These are phyloP conservation scores for Herpotrichia juniperi DNA, from an alignment of 2,329 filamentous ascomycete genomes.

Conservation along the genomic window DNA sequence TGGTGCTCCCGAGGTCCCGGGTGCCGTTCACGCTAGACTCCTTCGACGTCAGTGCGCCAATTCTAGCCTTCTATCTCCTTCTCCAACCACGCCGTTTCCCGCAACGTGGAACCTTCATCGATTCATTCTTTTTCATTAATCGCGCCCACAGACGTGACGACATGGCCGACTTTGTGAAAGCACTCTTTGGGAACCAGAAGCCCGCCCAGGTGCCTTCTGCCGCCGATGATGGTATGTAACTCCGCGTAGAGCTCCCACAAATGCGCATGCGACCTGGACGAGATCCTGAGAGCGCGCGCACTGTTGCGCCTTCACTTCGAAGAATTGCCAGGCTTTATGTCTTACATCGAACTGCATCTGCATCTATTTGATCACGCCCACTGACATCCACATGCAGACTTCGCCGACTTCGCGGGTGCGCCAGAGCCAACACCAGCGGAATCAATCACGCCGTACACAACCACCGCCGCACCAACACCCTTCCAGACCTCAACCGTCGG, in stretches of 20 bases:
- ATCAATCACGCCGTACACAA: conserved; percentile 47
- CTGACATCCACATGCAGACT: conserved; percentile 64
- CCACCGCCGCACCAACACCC: conserved; percentile 36
- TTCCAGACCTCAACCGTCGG: conserved; percentile 48
- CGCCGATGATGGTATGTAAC: conserved; percentile 68
- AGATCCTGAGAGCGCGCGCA: background rate
- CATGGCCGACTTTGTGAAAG: conserved; percentile 66
- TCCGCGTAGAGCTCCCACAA: background rate
- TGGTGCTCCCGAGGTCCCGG: too few species aligned
- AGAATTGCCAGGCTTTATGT: background rate
- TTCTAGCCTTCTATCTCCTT: background rate
- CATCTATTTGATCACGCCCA: background rate
- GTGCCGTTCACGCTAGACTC: too few species aligned
- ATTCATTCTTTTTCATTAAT: conserved; percentile 13
- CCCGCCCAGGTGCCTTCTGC: conserved; percentile 59
- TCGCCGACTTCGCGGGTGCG: conserved; percentile 88
- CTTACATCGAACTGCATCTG: too few species aligned
- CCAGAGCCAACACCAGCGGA: conserved; percentile 67
- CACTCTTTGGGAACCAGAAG: conserved; percentile 72
- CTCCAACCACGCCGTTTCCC: background rate
- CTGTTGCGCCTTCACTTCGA: background rate
- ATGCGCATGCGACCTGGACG: background rate
- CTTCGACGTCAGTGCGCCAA: background rate
- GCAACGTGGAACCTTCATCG: too few species aligned
- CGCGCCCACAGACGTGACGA: conserved; percentile 20